Evolutionary conservation across 2,329 filamentous ascomycete genomes (phyloP), one percentile per base, ranked within the genome.

Genomic region (Trichoderma atroviride): DNA sequence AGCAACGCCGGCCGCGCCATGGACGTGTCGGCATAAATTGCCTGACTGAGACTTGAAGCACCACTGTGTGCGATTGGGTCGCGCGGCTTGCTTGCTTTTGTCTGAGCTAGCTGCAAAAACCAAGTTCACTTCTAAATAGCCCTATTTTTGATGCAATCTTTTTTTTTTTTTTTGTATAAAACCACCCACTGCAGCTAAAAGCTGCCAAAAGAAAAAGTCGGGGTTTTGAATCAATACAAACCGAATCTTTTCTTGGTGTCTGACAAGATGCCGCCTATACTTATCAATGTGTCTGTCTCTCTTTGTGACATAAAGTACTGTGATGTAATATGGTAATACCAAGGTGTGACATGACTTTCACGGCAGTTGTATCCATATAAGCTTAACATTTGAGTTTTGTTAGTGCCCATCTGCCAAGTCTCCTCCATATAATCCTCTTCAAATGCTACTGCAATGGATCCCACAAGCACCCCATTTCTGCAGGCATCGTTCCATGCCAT

Each of bases 1-100:
- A 76, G 79, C 71, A 75, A 77, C 69, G 74, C 74, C 40, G 73
- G 69, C 24, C 75, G 78, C 69, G 74, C 75, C 69, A 75, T 75
- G 58, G 72, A 72, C 69, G 77, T 77, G 50, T 74, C 78, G 27
- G 77, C 74, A 59, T 76, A 71, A 35, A 47, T 9, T 43, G 35
- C 27, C 67, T 33, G 33, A 33, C n/a, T n/a, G n/a, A n/a, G n/a
- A n/a, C 31, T 33, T n/a, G 37, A 24, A 22, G 29, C 19, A 16
- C 14, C 14, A 10, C 27, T n/a, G 2, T n/a, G 3, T 19, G 53
- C 27, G 13, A 35, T 33, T 66, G 29, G n/a, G 33, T 43, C 37
- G 16, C 47, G 65, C 47, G 35, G 65, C 65, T 68, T 43, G 56
- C 65, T 11, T 33, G 33, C 33, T 40, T 40, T 50, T 33, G 59